These are phyloP conservation scores for Castanea mollissima DNA, from an alignment of 306 rosid species.

Conservation along the genomic window DNA sequence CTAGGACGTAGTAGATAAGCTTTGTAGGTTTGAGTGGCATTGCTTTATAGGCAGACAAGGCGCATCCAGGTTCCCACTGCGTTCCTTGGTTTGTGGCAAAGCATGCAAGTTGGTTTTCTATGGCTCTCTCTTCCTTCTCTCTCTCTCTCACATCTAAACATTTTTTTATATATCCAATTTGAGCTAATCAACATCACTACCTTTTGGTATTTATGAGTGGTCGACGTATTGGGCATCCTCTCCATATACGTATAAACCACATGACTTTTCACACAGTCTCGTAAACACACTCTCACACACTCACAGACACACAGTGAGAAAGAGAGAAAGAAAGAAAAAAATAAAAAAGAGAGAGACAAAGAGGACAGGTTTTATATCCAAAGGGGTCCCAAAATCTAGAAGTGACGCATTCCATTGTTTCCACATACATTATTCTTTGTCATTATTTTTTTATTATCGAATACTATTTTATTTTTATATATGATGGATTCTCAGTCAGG, in stretches of 20 bases:
- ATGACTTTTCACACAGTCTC: conserved; percentile 21
- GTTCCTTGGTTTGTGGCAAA: conserved; percentile 53
- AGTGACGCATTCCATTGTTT: conserved; percentile 50
- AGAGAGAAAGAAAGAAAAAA: too few species aligned
- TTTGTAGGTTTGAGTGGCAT: conserved; percentile 45
- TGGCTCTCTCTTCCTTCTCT: neutral
- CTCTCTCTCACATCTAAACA: neutral
- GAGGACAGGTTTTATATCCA: conserved; percentile 6
- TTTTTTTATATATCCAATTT: neutral
- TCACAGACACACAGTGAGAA: too few species aligned
- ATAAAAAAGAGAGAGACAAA: conserved; percentile 9
- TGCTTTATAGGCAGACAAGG: conserved; percentile 73
- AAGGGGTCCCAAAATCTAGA: conserved; percentile 42
- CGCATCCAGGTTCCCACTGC: conserved; percentile 42
- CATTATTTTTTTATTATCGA: conserved; percentile 16
- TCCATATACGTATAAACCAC: neutral
- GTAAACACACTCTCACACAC: too few species aligned
- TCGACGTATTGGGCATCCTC: conserved; percentile 21
- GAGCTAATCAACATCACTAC: conserved; percentile 47
- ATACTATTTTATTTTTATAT: neutral
- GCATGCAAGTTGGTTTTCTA: conserved; percentile 25
- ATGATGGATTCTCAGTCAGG: conserved; percentile 32
- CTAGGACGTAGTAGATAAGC: conserved; percentile 40
- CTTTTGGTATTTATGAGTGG: conserved; percentile 38
- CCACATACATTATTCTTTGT: conserved; percentile 50